phyloP scores from a whole-genome alignment of 495 filamentous ascomycete species.

The Elasticomyces elasticus region DNA sequence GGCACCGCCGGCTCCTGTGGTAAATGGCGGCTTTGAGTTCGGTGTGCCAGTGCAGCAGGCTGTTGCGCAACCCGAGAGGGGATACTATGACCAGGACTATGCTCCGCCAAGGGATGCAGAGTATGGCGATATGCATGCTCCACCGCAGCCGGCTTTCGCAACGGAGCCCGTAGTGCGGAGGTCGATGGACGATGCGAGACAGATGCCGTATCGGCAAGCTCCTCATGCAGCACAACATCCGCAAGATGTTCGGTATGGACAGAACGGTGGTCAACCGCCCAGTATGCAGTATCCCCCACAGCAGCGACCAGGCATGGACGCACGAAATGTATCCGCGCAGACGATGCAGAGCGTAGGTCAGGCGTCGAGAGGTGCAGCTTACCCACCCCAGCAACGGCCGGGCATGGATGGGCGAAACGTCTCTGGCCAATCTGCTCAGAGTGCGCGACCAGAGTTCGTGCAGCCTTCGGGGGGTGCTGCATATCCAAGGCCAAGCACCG shows the following conservation, averaged over 20 bases:
- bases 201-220: conserved; percentile 14
- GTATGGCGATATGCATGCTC: not conserved
- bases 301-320: conserved; percentile 9
- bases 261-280: conserved; percentile 1
- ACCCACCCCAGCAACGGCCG: conserved; percentile 10
- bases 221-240: not conserved
- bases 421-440: not conserved
- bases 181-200: conserved; percentile 20
- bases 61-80: not conserved
- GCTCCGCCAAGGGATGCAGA: not conserved
- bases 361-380: not conserved
- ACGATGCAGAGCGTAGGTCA: not conserved
- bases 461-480: not conserved
- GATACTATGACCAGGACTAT: not conserved
- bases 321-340: not conserved
- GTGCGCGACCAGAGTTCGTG: not conserved
- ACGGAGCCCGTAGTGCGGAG: not conserved
- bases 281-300: conserved; percentile 4
- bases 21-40: conserved; percentile 9
- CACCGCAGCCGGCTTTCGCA: conserved; percentile 13
- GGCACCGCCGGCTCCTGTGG: not conserved
- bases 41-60: not conserved
- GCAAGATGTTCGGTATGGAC: not conserved
- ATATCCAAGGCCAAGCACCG: conserved; percentile 4
- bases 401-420: not conserved